phyloP scores from a whole-genome alignment of 1,284 basidiomycete genomes.

The Fomitiporia mediterranea region DNA sequence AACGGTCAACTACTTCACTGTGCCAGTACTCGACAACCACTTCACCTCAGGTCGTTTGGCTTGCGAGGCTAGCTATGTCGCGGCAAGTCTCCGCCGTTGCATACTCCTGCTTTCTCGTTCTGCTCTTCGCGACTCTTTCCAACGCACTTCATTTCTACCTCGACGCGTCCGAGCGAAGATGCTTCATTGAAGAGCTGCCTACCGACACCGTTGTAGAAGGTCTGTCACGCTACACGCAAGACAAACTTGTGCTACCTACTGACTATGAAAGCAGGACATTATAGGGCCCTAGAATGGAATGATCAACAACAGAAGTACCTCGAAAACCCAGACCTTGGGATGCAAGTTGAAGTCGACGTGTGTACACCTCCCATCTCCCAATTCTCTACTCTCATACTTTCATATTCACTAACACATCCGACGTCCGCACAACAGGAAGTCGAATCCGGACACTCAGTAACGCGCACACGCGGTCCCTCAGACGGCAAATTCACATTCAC shows the following conservation, averaged over 20 bases:
- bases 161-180: slow-evolving; percentile 86
- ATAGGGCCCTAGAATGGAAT: slow-evolving; percentile 88
- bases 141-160: slow-evolving; percentile 85
- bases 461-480: slow-evolving; percentile 83
- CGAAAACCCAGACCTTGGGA: slow-evolving; percentile 76
- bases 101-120: neutral
- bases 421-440: slow-evolving; percentile 56
- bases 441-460: slow-evolving; percentile 69
- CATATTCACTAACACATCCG: no score
- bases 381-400: slow-evolving; percentile 8
- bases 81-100: neutral
- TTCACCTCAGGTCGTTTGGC: neutral
- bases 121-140: neutral
- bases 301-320: slow-evolving; percentile 67
- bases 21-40: neutral
- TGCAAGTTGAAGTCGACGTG: slow-evolving; percentile 88
- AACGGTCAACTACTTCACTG: neutral
- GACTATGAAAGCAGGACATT: slow-evolving; percentile 62
- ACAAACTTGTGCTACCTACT: neutral
- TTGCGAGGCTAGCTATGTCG: neutral
- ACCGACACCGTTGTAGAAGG: slow-evolving; percentile 96
- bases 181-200: slow-evolving; percentile 98
- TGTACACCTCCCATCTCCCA: slow-evolving; percentile 30
- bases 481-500: slow-evolving; percentile 97
- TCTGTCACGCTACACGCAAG: slow-evolving; percentile 31